These are phyloP conservation scores for Nannizziopsis barbatae DNA, from an alignment of 2,329 filamentous ascomycete species.

Conservation along the genomic window DNA sequence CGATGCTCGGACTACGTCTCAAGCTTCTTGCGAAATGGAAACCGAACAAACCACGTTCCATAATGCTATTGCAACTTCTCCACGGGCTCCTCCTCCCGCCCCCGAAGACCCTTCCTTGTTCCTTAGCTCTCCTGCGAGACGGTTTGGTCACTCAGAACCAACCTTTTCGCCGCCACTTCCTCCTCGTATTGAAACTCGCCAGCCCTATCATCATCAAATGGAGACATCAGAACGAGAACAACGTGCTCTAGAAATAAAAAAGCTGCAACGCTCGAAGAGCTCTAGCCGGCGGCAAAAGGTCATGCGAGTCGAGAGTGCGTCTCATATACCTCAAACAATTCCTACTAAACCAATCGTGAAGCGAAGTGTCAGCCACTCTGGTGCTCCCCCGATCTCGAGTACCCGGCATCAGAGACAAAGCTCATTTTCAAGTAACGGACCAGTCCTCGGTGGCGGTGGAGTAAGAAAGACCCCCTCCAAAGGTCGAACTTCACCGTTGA, in stretches of 20 bases:
- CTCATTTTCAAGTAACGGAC: constrained; percentile 19
- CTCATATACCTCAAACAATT: constrained; percentile 19
- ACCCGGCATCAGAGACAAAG: constrained; percentile 23
- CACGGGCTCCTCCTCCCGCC: constrained; percentile 26
- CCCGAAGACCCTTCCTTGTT: constrained; percentile 39
- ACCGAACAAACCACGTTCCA: constrained; percentile 1
- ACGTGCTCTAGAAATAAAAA: constrained; percentile 21
- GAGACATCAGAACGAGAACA: constrained; percentile 37
- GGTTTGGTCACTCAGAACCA: constrained; percentile 34
- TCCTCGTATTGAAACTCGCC: constrained; percentile 23
- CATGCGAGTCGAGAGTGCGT: constrained; percentile 23
- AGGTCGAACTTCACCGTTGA: constrained; percentile 34
- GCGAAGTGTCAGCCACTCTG: constrained; percentile 33
- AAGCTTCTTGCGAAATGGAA: neutral
- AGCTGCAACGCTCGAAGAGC: constrained; percentile 27
- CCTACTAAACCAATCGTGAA: constrained; percentile 28
- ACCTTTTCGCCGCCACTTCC: constrained; percentile 12
- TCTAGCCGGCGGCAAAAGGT: constrained; percentile 21
- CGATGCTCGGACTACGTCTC: constrained; percentile 1
- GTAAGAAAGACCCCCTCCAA: constrained; percentile 35
- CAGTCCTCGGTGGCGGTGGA: constrained; percentile 26
- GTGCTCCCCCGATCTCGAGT: constrained; percentile 20
- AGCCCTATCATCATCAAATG: constrained; percentile 41
- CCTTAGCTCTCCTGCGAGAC: constrained; percentile 38
- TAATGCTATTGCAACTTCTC: constrained; percentile 29